Evolutionary conservation across 139 green algal genomes (phyloP).

Genomic region (Picochlorum sp.): DNA sequence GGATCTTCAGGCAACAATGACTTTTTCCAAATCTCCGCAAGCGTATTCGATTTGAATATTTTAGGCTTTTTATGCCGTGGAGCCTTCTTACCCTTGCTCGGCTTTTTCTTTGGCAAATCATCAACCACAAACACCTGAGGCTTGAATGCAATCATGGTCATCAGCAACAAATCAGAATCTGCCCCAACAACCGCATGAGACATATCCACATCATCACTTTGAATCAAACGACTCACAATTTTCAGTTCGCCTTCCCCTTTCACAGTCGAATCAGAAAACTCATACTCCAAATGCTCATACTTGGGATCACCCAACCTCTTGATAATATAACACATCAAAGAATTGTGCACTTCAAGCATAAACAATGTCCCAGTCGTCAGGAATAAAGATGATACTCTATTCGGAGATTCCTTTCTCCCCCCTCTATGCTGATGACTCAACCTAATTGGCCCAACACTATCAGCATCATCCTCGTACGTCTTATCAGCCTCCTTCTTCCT

Average conservation of each 20-base stretch:
- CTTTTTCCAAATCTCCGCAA: conserved; percentile 17
- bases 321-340: conserved; percentile 56
- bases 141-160: conserved; percentile 44
- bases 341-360: conserved; percentile 64
- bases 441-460: background rate
- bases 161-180: conserved; percentile 77
- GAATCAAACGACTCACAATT: conserved; percentile 59
- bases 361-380: conserved; percentile 53
- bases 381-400: conserved; percentile 16
- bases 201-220: conserved; percentile 3
- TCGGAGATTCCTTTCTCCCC: background rate
- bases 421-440: background rate
- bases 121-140: conserved; percentile 7
- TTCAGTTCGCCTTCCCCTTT: conserved; percentile 88
- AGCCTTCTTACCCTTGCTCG: conserved; percentile 1
- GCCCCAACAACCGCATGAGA: conserved; percentile 54
- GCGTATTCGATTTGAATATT: conserved; percentile 13
- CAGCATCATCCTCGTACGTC: background rate
- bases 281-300: conserved; percentile 50
- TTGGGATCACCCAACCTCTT: conserved; percentile 26
- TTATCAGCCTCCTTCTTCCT: conserved; percentile 17
- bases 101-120: background rate
- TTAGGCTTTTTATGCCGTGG: background rate
- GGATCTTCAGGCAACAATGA: conserved; percentile 9
- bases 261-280: conserved; percentile 72